phyloP scores from a whole-genome alignment of 768 basidiomycete species.

The Galerina marginata region DNA sequence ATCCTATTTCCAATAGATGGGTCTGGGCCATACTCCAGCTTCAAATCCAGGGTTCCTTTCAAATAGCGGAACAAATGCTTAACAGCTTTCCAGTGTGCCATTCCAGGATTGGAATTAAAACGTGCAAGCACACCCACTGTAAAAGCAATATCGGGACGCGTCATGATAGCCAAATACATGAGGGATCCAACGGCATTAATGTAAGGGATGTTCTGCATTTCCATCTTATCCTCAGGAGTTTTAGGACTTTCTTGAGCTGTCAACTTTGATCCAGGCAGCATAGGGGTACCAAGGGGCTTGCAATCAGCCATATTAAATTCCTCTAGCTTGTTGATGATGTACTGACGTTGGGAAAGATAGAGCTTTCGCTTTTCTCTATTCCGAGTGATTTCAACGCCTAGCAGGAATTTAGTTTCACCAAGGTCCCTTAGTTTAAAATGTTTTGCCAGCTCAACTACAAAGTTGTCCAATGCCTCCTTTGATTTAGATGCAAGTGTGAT shows the following conservation, averaged over 20 bases:
- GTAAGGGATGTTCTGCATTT: conserved; percentile 31
- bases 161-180: too few relatives aligned
- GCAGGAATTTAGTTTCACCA: conserved; percentile 1
- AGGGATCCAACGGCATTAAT: too few relatives aligned
- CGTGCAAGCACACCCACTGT: too few relatives aligned
- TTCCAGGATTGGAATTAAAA: too few relatives aligned
- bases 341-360: not conserved
- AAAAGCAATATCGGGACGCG: too few relatives aligned
- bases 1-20: conserved; percentile 5
- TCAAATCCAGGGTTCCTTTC: too few relatives aligned
- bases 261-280: conserved; percentile 31
- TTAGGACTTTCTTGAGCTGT: conserved; percentile 22
- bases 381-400: not conserved
- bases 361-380: not conserved
- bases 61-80: too few relatives aligned
- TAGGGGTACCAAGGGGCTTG: conserved; percentile 36
- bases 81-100: too few relatives aligned
- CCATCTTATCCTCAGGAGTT: conserved; percentile 22
- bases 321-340: not conserved
- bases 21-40: too few relatives aligned
- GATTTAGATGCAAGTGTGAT: conserved; percentile 13
- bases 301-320: conserved; percentile 31
- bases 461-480: not conserved
- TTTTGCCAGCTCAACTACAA: not conserved
- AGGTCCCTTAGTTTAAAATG: conserved; percentile 5